Evolutionary conservation across 2,329 filamentous ascomycete species (phyloP).

Genomic region (Paraphoma sp.): DNA sequence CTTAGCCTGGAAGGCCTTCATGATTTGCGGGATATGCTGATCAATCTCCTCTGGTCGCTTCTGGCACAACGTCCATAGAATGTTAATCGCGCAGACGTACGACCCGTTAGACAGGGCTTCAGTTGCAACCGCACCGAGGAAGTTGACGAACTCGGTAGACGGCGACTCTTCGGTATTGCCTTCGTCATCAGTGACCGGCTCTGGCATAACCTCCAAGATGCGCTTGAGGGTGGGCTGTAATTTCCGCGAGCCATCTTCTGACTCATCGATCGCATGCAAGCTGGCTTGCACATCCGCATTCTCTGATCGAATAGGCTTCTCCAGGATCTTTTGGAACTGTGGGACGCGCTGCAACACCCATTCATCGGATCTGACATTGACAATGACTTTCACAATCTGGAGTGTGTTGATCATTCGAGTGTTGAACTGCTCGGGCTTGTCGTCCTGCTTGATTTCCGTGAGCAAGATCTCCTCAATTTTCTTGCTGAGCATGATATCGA

Average conservation of each 20-base stretch:
- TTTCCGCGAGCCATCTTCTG: conserved; percentile 65
- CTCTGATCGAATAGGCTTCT: conserved; percentile 87
- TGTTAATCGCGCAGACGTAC: conserved; percentile 88
- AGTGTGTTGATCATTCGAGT: conserved; percentile 93
- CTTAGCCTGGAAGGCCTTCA: conserved; percentile 93
- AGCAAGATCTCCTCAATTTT: conserved; percentile 85
- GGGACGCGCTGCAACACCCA: conserved; percentile 85
- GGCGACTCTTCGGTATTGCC: conserved; percentile 77
- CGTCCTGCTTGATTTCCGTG: conserved; percentile 65
- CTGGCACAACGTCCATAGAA: conserved; percentile 88
- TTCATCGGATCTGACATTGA: conserved; percentile 86
- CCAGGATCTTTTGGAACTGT: conserved; percentile 83
- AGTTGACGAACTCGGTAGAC: conserved; percentile 85
- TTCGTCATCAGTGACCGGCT: conserved; percentile 83
- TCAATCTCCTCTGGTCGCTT: conserved; percentile 88
- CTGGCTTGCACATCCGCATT: conserved; percentile 94
- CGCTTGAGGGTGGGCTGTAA: conserved; percentile 79
- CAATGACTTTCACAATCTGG: conserved; percentile 86
- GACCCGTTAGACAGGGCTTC: conserved; percentile 83
- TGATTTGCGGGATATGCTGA: conserved; percentile 82
- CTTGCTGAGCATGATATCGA: conserved; percentile 84
- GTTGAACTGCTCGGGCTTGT: conserved; percentile 72
- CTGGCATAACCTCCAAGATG: conserved; percentile 86
- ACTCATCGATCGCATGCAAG: conserved; percentile 75
- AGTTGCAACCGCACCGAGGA: conserved; percentile 83